Evolutionary conservation across 106 monocot genomes (phyloP), one percentile per base, ranked within the genome.

Genomic region (Gastrodia elata): DNA sequence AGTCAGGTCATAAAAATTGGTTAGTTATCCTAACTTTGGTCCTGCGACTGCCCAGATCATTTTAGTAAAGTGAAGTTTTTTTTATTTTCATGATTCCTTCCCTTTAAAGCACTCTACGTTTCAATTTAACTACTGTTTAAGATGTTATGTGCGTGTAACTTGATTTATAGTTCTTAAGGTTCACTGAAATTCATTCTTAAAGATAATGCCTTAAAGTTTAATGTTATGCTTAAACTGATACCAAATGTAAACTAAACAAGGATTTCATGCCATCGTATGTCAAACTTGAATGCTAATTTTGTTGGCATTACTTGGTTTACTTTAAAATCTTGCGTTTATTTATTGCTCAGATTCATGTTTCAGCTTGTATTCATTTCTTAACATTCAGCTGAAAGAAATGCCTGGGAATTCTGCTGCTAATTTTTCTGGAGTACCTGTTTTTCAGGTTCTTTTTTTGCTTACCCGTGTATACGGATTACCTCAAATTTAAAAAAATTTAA

Each of bases 401-500:
- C 44, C 30, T 48, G 85, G 91, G 24, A 43, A 80, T 26, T 14
- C 55, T 65, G 68, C 77, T 28, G 78, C 78, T 42, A 76, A 68
- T 58, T 87, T 91, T 56, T 41, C 74, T 41, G 91, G 91, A 27
- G 91, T 91, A 58, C 91, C 91, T 68, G 84, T 91, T 74, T 91
- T 91, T 78, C 87, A 87, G 91, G 91, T 91, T 67, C 69, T 52
- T 52, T n/a, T n/a, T n/a, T 71, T 35, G 26, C 44, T 25, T 5
- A 56, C n/a, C 36, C 71, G 39, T 2, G 11, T 22, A 36, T 16
- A 36, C 25, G 56, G 43, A 70, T 70, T 20, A 70, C 7, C 35
- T 67, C 32, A 15, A 61, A 32, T n/a, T 32, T 61, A 13, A 61
- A 30, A 52, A 18, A 52, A 52, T 1, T 67, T 38, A 14, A 20